These are phyloP conservation scores for Thuidium tamariscinum DNA, from an alignment of 225 moss, liverwort and hornwort species.

Conservation along the genomic window DNA sequence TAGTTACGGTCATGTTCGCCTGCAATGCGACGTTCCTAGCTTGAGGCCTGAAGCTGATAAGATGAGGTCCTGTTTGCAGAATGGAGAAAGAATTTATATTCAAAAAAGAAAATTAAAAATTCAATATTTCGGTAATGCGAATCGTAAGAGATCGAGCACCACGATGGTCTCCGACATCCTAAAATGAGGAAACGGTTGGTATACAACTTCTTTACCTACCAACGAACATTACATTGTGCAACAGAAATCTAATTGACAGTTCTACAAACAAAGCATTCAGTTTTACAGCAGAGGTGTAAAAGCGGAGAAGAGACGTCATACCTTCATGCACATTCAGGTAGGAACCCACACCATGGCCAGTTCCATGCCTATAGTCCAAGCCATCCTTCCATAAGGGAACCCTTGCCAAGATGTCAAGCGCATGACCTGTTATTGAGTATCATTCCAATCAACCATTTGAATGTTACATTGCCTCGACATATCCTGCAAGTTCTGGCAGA, in stretches of 20 bases:
- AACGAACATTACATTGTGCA: neutral
- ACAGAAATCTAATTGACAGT: neutral
- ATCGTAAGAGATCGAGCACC: neutral
- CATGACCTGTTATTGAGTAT: slow-evolving; percentile 46
- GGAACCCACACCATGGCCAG: slow-evolving; percentile 79
- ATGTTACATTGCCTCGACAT: neutral
- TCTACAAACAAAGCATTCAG: neutral
- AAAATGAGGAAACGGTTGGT: neutral
- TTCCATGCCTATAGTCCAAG: slow-evolving; percentile 75
- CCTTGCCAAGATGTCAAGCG: slow-evolving; percentile 76
- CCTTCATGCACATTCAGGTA: slow-evolving; percentile 83
- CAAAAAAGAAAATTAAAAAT: neutral
- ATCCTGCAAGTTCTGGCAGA: neutral
- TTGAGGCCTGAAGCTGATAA: slow-evolving; percentile 84
- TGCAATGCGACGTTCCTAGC: slow-evolving; percentile 78
- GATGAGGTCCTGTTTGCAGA: slow-evolving; percentile 52
- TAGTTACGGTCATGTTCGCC: slow-evolving; percentile 75
- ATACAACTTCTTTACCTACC: neutral
- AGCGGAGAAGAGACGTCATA: neutral
- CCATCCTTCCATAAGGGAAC: slow-evolving; percentile 81
- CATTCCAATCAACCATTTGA: neutral
- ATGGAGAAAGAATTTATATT: neutral
- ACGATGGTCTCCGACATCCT: neutral
- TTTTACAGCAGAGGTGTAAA: neutral
- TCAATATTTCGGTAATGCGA: neutral